Base-by-base conservation (phyloP, 768 basidiomycete genomes). In the Psilocybe tampanensis region DNA sequence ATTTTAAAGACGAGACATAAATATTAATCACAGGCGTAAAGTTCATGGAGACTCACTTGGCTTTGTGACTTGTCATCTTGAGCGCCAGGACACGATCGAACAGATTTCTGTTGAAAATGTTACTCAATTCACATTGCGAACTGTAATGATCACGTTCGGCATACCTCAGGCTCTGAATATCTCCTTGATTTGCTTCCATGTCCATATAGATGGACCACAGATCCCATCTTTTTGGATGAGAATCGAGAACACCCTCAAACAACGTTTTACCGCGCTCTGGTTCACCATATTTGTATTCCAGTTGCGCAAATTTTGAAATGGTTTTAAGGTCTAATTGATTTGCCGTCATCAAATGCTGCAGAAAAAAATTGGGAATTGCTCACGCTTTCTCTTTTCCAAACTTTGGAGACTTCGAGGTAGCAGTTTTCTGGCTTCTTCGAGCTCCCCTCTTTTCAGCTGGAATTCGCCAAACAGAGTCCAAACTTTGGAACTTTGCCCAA, bases 201-300 rank as follows among this genome's bases (percentile, higher is more conserved):
- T 99, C 97, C 72, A 98, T 88, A 73, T 99, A 99, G 48, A 98
- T 78, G 39, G 88, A 90, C 96, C 97, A 98, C 47, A 98, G 76
- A 66, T 98, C 95, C 82, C 95, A 89, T 54, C 94, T 85, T 73
- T 95, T 98, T 3, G 94, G 89, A 75, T 98, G 94, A 13, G 92
- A 93, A 72, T 97, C 95, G 43, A 98, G 77, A 61, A 99, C 92
- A 43, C 96, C 97, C 68, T 98, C 96, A 59, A 97, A 98, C 49
- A 99, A 80, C 0, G 96, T 99, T 69, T 90, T 91, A 24, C 95
- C 97, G 45, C 97, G 86, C 70, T 99, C 97, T 1, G 92, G 79
- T 63, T 98, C 97, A 2, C 95, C 97, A 26, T 88, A 77, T 69
- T 90, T 95, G 74, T 98, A 99, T 70, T 99, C 97, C 18, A 98